Percentiles rank a stretch among this genome's conserved stretches.
phyloP scores from a whole-genome alignment of 345 rosid species.

The Citrus medica region DNA sequence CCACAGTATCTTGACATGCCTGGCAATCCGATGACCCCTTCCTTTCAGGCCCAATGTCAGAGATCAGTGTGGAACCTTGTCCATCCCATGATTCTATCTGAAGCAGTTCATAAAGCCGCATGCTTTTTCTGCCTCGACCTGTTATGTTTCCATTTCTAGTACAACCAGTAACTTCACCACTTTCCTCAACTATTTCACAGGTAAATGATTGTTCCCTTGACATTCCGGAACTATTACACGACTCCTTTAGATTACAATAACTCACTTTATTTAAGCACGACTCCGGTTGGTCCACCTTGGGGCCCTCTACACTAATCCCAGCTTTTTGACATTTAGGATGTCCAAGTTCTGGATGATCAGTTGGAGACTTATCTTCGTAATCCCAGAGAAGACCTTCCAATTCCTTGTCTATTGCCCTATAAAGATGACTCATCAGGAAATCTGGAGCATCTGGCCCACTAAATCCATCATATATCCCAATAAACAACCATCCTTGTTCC shows the following conservation, averaged over 20 bases:
- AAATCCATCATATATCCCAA: constrained; percentile 98
- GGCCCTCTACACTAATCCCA: constrained; percentile 21
- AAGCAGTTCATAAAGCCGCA: constrained; percentile 85
- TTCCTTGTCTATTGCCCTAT: constrained; percentile 83
- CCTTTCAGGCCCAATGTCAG: constrained; percentile 26
- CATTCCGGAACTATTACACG: constrained; percentile 31
- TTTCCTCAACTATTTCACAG: constrained; percentile 50
- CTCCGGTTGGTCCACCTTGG: constrained; percentile 25
- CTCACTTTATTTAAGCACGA: constrained; percentile 30
- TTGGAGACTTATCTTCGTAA: constrained; percentile 53
- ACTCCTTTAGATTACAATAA: constrained; percentile 30
- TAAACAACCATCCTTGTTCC: constrained; percentile 95
- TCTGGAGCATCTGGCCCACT: constrained; percentile 99
- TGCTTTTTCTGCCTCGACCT: constrained; percentile 64
- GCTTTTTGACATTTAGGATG: constrained; percentile 16
- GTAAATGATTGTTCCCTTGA: constrained; percentile 32
- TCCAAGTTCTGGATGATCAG: constrained; percentile 36
- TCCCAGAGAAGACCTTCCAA: constrained; percentile 92
- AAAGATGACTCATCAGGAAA: constrained; percentile 82
- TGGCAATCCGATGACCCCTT: constrained; percentile 27
- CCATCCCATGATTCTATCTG: constrained; percentile 63
- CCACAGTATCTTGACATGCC: constrained; percentile 24
- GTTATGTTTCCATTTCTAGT: constrained; percentile 38
- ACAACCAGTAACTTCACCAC: constrained; percentile 30
- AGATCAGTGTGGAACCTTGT: constrained; percentile 23